phyloP scores from a whole-genome alignment of 345 rosid genomes.

The Syzygium oleosum region DNA sequence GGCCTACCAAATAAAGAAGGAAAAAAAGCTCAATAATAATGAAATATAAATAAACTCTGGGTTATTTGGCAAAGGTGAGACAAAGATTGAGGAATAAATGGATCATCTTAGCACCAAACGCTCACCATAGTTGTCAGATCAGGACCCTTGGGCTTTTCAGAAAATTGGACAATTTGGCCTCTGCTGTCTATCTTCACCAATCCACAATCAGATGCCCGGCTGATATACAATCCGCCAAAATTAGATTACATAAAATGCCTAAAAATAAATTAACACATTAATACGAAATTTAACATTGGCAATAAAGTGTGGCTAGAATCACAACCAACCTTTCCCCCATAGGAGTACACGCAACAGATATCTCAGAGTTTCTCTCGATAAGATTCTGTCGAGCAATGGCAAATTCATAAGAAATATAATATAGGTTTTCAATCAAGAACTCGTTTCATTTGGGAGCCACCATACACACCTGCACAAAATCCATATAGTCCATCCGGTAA shows the following conservation, averaged over 20 bases:
- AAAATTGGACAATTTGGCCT: slow-evolving; percentile 60
- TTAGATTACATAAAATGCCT: background rate
- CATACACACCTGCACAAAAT: slow-evolving; percentile 59
- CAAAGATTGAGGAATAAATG: background rate
- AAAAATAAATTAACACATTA: background rate
- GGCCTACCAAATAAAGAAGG: background rate
- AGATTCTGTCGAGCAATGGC: slow-evolving; percentile 50
- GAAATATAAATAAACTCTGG: background rate
- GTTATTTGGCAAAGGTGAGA: background rate
- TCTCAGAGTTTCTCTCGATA: slow-evolving; percentile 65
- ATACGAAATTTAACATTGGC: background rate
- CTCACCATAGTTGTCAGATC: slow-evolving; percentile 81
- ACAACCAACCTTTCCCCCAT: slow-evolving; percentile 57
- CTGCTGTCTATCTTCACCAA: slow-evolving; percentile 66
- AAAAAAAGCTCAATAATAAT: background rate
- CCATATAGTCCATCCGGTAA: slow-evolving; percentile 85
- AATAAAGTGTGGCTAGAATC: background rate
- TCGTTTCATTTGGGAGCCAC: background rate
- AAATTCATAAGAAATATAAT: background rate
- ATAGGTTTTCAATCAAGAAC: background rate
- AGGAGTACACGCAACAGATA: slow-evolving; percentile 74
- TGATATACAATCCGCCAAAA: slow-evolving; percentile 14
- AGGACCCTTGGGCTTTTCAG: slow-evolving; percentile 77
- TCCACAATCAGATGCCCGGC: slow-evolving; percentile 93
- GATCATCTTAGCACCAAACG: background rate